Evolutionary conservation across 768 basidiomycete species (phyloP).

Genomic region (Podaxis mareebaensis): DNA sequence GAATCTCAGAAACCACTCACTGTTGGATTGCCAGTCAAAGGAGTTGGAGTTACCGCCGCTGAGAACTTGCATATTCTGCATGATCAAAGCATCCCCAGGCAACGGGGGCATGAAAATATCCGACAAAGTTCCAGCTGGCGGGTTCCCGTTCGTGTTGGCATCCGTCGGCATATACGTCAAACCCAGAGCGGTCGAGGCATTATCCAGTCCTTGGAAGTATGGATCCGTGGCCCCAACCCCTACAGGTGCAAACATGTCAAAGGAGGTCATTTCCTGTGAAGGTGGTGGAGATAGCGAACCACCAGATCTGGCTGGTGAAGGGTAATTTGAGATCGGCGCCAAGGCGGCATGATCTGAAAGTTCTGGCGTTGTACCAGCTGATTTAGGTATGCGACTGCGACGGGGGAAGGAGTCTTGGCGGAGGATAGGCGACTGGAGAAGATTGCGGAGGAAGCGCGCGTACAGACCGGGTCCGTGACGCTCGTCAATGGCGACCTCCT

Average conservation of each 20-base stretch:
- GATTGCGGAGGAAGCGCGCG: constrained; percentile 72
- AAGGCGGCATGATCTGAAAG: constrained; percentile 10
- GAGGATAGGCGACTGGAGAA: constrained; percentile 39
- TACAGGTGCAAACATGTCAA: constrained; percentile 41
- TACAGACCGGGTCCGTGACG: constrained; percentile 81
- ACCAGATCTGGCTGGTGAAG: constrained; percentile 34
- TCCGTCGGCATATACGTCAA: constrained; percentile 25
- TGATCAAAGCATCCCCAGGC: constrained; percentile 57
- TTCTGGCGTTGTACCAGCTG: constrained; percentile 14
- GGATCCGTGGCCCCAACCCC: constrained; percentile 18
- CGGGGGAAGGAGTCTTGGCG: constrained; percentile 17
- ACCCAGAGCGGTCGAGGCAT: constrained; percentile 22
- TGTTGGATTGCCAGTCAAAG: constrained; percentile 37
- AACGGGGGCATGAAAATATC: constrained; percentile 55
- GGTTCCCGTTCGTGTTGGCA: neutral
- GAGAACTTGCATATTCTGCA: constrained; percentile 58
- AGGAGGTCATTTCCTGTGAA: constrained; percentile 43
- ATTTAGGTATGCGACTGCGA: constrained; percentile 12
- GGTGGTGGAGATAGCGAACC: constrained; percentile 50
- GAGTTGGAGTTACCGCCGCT: constrained; percentile 59
- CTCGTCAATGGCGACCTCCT: constrained; percentile 77
- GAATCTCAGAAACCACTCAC: constrained; percentile 1
- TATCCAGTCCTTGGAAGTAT: constrained; percentile 19
- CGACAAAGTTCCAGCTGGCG: constrained; percentile 21
- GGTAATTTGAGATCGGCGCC: constrained; percentile 28